Base-by-base conservation (phyloP, 345 rosid species). In the Gossypium longicalyx region DNA sequence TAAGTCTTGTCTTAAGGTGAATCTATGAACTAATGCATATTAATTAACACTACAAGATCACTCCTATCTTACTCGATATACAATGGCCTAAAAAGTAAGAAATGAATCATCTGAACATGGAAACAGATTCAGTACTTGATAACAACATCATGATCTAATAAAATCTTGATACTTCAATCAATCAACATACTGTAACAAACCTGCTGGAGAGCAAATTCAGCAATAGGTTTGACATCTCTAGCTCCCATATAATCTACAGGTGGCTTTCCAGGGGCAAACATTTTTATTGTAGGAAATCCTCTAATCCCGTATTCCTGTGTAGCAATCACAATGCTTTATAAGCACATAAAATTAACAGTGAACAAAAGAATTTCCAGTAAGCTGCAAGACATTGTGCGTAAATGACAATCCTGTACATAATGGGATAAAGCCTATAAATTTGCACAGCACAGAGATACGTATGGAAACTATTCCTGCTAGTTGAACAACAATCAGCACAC, bases 231-330 rank as follows among this genome's bases (percentile, higher is more conserved):
- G 66, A 84, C 95, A 43, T 94, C 98, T 80, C 97, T 92, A 41
- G 93, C 97, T 82, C 97, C 98, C 82, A 92, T 93, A 83, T 92
- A 92, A 83, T 94, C 97, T 19, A 89, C 83, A 22, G 97, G 92
- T 78, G 97, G 81, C 85, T 87, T 90, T 74, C 98, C 98, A 25
- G 97, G 97, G 43, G 53, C 88, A 79, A 94, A 94, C 65, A 92
- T 91, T 83, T 94, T 92, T 64, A 94, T 92, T 72, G 97, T 92
- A 19, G 98, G 98, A 80, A 92, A 94, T 76, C 98, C 98, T 64
- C 72, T 85, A 25, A 94, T 93, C 64, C 95, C 98, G 83, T 90
- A 92, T 70, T 94, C 97, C 98, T 95, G 76, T 6, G 75, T 16
- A n/a, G 70, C 34, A 81, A 78, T 44, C 45, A 77, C 72, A 38